Percentiles rank a stretch among this genome's conserved stretches.
Evolutionary conservation across 1,284 basidiomycete species (phyloP).

Genomic region (Apiotrichum akiyoshidainum): DNA sequence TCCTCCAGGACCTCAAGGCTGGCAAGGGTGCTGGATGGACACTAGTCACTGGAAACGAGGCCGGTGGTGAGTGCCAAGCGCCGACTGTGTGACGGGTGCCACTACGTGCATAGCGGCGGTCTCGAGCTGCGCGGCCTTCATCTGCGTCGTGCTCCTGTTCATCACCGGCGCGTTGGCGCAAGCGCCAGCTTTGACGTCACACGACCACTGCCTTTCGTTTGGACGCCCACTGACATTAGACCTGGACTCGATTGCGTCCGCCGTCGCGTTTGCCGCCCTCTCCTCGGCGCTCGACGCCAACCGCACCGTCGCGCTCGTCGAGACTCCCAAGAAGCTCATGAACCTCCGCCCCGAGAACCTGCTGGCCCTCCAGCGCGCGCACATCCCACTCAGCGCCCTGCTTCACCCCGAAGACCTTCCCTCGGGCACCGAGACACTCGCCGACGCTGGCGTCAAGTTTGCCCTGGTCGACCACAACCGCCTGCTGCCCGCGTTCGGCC

Average conservation of each 20-base stretch:
- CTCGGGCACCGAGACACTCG: conserved; percentile 49
- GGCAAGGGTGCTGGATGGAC: conserved; percentile 64
- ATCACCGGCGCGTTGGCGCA: too few species aligned
- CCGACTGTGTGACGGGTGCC: too few species aligned
- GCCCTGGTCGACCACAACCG: conserved; percentile 87
- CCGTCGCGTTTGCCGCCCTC: conserved; percentile 76
- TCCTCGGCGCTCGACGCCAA: conserved; percentile 56
- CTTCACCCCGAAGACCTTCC: conserved; percentile 49
- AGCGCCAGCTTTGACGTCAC: background rate
- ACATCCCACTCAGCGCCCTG: conserved; percentile 60
- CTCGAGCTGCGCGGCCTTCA: too few species aligned
- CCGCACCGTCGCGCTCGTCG: conserved; percentile 68
- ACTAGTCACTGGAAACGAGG: conserved; percentile 85
- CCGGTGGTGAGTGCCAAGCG: conserved; percentile 63
- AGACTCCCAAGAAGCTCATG: conserved; percentile 67
- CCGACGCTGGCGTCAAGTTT: conserved; percentile 58
- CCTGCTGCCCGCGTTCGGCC: conserved; percentile 58
- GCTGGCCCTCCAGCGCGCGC: conserved; percentile 63
- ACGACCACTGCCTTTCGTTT: background rate
- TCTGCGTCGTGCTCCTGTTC: too few species aligned
- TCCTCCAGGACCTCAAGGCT: conserved; percentile 53
- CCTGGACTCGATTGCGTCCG: conserved; percentile 78
- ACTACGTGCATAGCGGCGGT: too few species aligned
- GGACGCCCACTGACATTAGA: conserved; percentile 55
- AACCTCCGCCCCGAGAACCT: conserved; percentile 81